Evolutionary conservation across 352 stramenopile species (phyloP).

Genomic region (Aphanomyces stellatus): DNA sequence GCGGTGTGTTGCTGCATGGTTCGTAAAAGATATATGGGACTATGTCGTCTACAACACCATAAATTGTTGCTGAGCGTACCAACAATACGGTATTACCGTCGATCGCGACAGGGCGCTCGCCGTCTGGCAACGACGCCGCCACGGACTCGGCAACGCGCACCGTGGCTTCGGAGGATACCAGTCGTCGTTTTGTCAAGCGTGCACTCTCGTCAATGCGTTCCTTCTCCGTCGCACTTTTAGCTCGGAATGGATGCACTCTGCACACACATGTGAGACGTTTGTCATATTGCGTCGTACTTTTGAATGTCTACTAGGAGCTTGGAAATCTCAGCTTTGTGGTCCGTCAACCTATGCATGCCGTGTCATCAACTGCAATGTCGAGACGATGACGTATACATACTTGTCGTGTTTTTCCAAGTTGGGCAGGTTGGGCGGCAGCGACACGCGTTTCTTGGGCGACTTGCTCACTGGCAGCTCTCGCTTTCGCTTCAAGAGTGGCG

Average conservation of each 20-base stretch:
- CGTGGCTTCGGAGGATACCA: neutral
- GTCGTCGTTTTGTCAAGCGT: neutral
- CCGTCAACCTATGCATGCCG: neutral
- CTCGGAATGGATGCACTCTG: slow-evolving; percentile 1
- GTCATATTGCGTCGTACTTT: slow-evolving; percentile 6
- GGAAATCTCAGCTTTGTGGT: slow-evolving; percentile 9
- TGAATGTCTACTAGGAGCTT: slow-evolving; percentile 7
- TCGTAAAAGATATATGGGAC: slow-evolving; percentile 15
- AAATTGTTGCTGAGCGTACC: neutral
- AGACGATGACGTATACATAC: neutral
- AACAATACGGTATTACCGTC: neutral
- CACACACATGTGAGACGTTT: neutral
- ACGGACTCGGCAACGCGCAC: too few relatives aligned
- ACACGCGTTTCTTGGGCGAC: neutral
- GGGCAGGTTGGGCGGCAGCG: slow-evolving; percentile 1
- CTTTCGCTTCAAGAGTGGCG: slow-evolving; percentile 13
- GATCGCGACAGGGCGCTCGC: neutral
- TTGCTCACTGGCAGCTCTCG: neutral
- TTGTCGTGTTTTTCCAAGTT: neutral
- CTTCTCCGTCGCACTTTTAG: neutral
- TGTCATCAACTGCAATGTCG: neutral
- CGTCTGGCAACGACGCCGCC: neutral
- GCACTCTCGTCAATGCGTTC: neutral
- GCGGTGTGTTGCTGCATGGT: neutral
- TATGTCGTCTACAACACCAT: neutral